These are phyloP conservation scores for Debaryomyces udenii DNA, from an alignment of 1,139 yeast species.

Conservation along the genomic window DNA sequence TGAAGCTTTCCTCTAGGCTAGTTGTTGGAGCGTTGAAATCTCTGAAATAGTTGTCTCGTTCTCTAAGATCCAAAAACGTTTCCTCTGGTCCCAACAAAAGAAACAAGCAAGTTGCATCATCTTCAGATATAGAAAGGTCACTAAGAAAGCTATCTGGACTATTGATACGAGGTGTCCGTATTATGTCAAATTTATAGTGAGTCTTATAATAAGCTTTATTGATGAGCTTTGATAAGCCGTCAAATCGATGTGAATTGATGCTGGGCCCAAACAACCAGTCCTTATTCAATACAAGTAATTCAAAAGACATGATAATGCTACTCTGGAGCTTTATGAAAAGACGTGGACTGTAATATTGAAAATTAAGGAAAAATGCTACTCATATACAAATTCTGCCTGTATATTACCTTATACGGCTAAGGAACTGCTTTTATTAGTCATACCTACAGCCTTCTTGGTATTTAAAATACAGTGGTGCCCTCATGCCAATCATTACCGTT, in stretches of 20 bases:
- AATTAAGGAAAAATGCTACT: no score
- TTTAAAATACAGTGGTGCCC: no score
- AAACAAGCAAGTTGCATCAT: slow-evolving; percentile 24
- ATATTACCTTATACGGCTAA: no score
- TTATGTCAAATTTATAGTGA: slow-evolving; percentile 44
- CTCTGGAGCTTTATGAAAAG: no score
- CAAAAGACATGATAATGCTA: slow-evolving; percentile 24
- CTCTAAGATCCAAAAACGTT: slow-evolving; percentile 18
- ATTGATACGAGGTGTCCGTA: slow-evolving; percentile 47
- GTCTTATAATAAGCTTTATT: slow-evolving; percentile 56
- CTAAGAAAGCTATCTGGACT: slow-evolving; percentile 26
- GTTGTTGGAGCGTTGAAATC: slow-evolving; percentile 23
- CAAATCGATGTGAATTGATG: slow-evolving; percentile 16
- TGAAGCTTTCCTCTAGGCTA: slow-evolving; percentile 23
- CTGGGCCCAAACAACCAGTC: slow-evolving; percentile 26
- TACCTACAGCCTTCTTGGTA: no score
- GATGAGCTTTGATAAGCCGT: slow-evolving; percentile 25
- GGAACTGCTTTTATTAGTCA: no score
- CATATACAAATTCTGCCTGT: no score
- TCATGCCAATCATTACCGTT: no score
- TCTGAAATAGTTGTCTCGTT: slow-evolving; percentile 21
- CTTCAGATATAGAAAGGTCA: slow-evolving; percentile 27
- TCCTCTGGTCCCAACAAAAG: slow-evolving; percentile 34
- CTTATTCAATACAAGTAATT: slow-evolving; percentile 26
- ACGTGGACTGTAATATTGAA: no score